Percentiles rank a stretch among this genome's conserved stretches.
These are phyloP conservation scores for Aspergillus campestris DNA, from an alignment of 495 filamentous ascomycete genomes.

Conservation along the genomic window DNA sequence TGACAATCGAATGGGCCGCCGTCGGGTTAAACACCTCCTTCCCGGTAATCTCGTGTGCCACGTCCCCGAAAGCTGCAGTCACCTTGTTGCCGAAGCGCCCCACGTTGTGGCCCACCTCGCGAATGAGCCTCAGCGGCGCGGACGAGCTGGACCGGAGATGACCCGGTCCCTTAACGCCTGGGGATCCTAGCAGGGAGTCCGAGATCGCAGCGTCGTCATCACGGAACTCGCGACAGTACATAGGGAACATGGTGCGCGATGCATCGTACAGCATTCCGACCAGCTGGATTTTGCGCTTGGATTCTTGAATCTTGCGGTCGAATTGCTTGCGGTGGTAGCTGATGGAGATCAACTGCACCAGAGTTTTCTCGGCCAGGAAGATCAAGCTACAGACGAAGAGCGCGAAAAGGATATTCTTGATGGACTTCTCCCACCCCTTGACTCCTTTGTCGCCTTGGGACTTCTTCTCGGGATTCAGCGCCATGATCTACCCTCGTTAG, in stretches of 20 bases:
- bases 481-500: conserved; percentile 43
- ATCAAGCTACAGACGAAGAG: conserved; percentile 69
- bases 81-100: conserved; percentile 84
- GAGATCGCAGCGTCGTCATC: conserved; percentile 89
- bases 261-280: conserved; percentile 83
- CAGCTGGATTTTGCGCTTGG: conserved; percentile 74
- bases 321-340: conserved; percentile 94
- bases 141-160: conserved; percentile 47
- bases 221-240: conserved; percentile 81
- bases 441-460: conserved; percentile 20
- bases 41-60: conserved; percentile 88
- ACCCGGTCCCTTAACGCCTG: conserved; percentile 32
- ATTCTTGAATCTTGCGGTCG: conserved; percentile 74
- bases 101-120: conserved; percentile 54
- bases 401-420: conserved; percentile 68
- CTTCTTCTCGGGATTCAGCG: conserved; percentile 31
- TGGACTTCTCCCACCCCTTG: conserved; percentile 47
- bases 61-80: conserved; percentile 84
- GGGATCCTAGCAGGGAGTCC: conserved; percentile 51
- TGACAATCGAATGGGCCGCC: conserved; percentile 77
- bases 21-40: conserved; percentile 90
- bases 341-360: conserved; percentile 89
- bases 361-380: conserved; percentile 68
- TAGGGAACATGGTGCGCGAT: conserved; percentile 76
- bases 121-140: conserved; percentile 69